Base-by-base conservation (phyloP, 2,329 filamentous ascomycete species). In the Penicillium hesseltinei region DNA sequence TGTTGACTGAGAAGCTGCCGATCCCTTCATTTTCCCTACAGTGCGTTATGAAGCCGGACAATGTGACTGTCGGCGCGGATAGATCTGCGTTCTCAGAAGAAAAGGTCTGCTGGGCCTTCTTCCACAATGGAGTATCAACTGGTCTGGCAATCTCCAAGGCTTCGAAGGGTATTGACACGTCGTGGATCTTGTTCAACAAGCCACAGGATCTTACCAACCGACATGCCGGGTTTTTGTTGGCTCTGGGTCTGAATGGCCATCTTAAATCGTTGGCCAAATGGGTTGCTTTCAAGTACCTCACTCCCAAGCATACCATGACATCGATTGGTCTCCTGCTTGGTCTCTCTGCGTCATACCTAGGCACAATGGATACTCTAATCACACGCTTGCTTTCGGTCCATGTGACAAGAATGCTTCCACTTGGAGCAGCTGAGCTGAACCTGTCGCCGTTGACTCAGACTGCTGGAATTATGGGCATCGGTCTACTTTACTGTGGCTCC, bases 251-350 rank as follows among this genome's bases (percentile, higher is more conserved):
- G 25, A 97, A 97, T 66, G 95, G 94, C 0, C 95, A 99, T 75
- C 80, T 99, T n/a, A 94, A 91, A 66, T 89, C 87, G 8, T 84
- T 99, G 29, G 94, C 94, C 3, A 97, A 97, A 78, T 99, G 94
- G 93, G 88, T 99, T 43, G 93, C 92, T 9, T 99, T 97, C 82
- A 97, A 97, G 71, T 99, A 99, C 66, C 80, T 99, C n/a, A 99
- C 94, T 0, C 93, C 94, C 1, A 99, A 99, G 70, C 95, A 99
- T 74, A 96, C 92, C 27, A 99, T 99, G 94, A 97, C 94, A 25
- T 97, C 94, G 0, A 93, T 99, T 54, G 94, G 94, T 10, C 80
- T 99, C n/a, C 81, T 99, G 3, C 81, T 99, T 0, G 94, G 94
- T 1, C 81, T 99, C 19, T 92, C 94, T 9, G 94, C 91, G 27